Conservation (phyloP, 139 green algal genomes). For the Coccomyxa sp. region DNA sequence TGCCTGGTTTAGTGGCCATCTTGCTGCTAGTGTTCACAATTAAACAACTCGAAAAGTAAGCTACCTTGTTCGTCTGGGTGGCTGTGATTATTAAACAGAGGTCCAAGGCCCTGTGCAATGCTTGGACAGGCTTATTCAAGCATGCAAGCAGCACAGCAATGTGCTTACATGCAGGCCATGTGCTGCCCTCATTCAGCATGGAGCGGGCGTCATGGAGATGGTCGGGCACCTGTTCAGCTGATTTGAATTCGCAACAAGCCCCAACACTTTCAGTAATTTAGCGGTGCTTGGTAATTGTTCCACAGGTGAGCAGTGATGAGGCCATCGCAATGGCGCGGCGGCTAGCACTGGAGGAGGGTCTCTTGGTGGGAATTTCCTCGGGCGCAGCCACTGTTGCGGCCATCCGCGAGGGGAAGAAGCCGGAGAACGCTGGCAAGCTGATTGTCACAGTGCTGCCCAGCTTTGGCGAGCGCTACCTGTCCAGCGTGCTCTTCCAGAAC, state of each 20-base stretch:
- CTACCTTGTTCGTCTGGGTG: too few relatives aligned
- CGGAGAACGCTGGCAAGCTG: conserved; percentile 85
- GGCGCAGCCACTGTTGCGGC: conserved; percentile 52
- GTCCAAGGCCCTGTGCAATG: not conserved
- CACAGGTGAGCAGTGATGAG: conserved; percentile 68
- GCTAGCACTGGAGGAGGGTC: conserved; percentile 82
- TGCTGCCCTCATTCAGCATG: not conserved
- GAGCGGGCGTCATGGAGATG: not conserved
- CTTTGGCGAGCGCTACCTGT: conserved; percentile 91
- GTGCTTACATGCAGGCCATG: not conserved
- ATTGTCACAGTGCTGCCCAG: conserved; percentile 82
- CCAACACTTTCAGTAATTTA: not conserved
- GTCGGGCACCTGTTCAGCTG: not conserved
- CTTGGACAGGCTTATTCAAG: not conserved
- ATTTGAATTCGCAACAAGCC: too few relatives aligned
- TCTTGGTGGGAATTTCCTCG: conserved; percentile 70
- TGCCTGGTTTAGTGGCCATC: too few relatives aligned
- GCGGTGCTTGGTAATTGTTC: not conserved
- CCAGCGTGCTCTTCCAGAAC: conserved; percentile 76
- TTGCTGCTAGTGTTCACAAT: too few relatives aligned
- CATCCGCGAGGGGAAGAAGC: conserved; percentile 66
- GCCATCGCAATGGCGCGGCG: conserved; percentile 79
- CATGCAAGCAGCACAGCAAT: not conserved
- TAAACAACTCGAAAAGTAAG: too few relatives aligned
- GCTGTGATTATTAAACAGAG: too few relatives aligned